Percentiles rank a stretch among this genome's conserved stretches.
Evolutionary conservation across 768 basidiomycete species (phyloP).

Genomic region (Pleurotus giganteus): DNA sequence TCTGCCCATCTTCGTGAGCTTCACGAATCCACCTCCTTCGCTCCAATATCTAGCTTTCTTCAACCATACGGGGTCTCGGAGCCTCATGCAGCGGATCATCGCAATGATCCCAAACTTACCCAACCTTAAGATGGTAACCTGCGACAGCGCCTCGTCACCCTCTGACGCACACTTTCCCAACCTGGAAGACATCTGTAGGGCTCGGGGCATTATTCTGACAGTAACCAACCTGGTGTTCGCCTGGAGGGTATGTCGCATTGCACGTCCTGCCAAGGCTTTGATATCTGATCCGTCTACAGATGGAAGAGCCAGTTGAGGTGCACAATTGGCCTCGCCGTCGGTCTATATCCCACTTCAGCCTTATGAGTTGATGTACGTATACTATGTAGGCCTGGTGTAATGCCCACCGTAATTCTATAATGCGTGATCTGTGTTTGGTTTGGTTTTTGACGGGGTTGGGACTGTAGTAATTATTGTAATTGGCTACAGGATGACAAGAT

Average conservation of each 20-base stretch:
- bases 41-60: conserved; percentile 37
- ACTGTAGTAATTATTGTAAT: too few species aligned
- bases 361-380: conserved; percentile 26
- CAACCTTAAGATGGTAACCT: conserved; percentile 31
- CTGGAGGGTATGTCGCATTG: conserved; percentile 30
- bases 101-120: conserved; percentile 28
- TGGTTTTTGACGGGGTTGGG: too few species aligned
- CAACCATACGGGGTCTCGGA: conserved; percentile 19
- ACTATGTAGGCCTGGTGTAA: too few species aligned
- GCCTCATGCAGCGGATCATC: conserved; percentile 24
- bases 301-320: conserved; percentile 32
- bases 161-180: conserved; percentile 19
- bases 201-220: conserved; percentile 24
- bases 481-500: too few species aligned
- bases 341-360: conserved; percentile 30
- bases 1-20: conserved; percentile 27
- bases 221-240: conserved; percentile 24
- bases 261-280: background rate
- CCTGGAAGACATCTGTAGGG: conserved; percentile 25
- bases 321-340: conserved; percentile 30
- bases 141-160: conserved; percentile 21
- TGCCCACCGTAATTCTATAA: too few species aligned
- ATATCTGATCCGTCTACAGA: conserved; percentile 17
- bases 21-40: conserved; percentile 29
- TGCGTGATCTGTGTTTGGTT: background rate